A percentile compares a stretch with the other conserved stretches of the same genome.
Evolutionary conservation across 1,284 basidiomycete species (phyloP).

Genomic region (Cutaneotrichosporon sp.): DNA sequence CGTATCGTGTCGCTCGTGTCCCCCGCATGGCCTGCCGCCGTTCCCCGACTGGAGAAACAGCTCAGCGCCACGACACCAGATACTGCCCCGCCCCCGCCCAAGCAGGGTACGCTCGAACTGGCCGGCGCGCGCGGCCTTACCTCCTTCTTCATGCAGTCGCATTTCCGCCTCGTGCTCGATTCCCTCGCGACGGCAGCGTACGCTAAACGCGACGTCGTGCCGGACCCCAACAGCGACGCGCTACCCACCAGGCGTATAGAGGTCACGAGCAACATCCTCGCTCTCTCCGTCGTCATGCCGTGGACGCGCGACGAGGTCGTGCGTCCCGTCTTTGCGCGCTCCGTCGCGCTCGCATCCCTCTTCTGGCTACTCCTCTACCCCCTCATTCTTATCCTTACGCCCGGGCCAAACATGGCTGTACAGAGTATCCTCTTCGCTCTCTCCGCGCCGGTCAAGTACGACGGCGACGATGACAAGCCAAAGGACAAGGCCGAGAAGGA

Average conservation of each 20-base stretch:
- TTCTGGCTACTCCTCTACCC: slow-evolving; percentile 41
- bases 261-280: slow-evolving; percentile 43
- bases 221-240: slow-evolving; percentile 18
- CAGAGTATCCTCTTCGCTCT: slow-evolving; percentile 44
- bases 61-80: neutral
- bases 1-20: slow-evolving; percentile 74
- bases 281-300: slow-evolving; percentile 41
- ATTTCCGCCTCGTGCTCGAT: slow-evolving; percentile 42
- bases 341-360: slow-evolving; percentile 17
- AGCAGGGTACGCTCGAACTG: neutral
- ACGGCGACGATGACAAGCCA: slow-evolving; percentile 10
- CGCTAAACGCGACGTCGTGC: slow-evolving; percentile 16
- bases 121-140: slow-evolving; percentile 32
- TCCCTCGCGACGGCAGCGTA: slow-evolving; percentile 35
- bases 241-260: slow-evolving; percentile 26
- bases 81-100: neutral
- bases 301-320: slow-evolving; percentile 44
- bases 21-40: slow-evolving; percentile 72
- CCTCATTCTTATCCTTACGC: slow-evolving; percentile 39
- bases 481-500: slow-evolving; percentile 10
- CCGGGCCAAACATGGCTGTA: slow-evolving; percentile 31
- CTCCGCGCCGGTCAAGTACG: slow-evolving; percentile 38
- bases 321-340: slow-evolving; percentile 21
- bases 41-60: slow-evolving; percentile 50
- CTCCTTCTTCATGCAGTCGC: slow-evolving; percentile 33